Evolutionary conservation across 164 flowering plant genomes (phyloP), one percentile per base, ranked within the genome.

Genomic region (Vitis rupestris): DNA sequence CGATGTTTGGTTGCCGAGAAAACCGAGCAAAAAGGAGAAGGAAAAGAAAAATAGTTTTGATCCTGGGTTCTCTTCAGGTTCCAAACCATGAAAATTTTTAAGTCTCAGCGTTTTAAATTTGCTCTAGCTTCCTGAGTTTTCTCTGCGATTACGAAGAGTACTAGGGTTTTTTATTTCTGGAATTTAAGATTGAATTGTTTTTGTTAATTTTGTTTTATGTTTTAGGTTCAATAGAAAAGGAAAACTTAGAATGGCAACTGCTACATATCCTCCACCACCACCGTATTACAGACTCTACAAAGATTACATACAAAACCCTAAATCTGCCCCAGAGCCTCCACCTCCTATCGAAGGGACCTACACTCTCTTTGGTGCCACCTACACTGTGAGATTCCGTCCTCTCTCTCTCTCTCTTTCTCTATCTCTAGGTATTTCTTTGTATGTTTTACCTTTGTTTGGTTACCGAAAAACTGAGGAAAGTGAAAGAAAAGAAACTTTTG

Each of bases 211-310:
- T 3, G 44, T 37, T 37, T 23, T 6, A 37, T 37, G 44, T 31
- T 23, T 64, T 51, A 50, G 47, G 47, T 50, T 64, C 44, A 37
- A 37, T 50, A 14, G 44, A 1, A 23, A 67, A 31, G 11, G 8
- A 27, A 12, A n/a, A 23, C 23, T 59, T 16, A n/a, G 12, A 29
- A 79, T 79, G 82, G 83, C 94, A 14, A 83, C 97, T 14, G 88
- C 99, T 12, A 79, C 99, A 2, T 94, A 91, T 63, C 99, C 99
- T 9, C 99, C 99, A 5, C 99, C 97, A 29, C 99, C 99, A 1
- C 95, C 99, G 13, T 94, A 67, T 74, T 94, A 94, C 79, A 86
- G 76, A 72, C 94, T 94, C 49, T 94, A 92, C 87, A 90, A 91
- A 72, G 91, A 90, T 63, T 90, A 81, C 77, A 6, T 74, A 0